Percentiles rank a stretch among this genome's conserved stretches.
phyloP scores from a whole-genome alignment of 345 rosid species.

The Syzygium aromaticum region DNA sequence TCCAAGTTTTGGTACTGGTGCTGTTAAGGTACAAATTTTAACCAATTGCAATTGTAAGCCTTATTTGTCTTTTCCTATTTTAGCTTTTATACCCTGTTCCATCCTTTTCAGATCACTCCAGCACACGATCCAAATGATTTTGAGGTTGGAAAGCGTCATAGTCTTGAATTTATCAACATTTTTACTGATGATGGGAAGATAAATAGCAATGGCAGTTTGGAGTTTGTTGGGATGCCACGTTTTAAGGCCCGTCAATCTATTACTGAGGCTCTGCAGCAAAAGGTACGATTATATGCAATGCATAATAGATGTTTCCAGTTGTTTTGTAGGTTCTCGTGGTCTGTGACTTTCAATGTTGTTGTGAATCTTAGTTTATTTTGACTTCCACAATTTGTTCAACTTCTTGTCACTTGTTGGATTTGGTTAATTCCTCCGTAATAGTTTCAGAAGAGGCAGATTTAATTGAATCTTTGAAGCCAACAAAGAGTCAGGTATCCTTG shows the following conservation, averaged over 20 bases:
- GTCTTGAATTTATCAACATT: constrained; percentile 70
- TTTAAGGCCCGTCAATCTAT: constrained; percentile 84
- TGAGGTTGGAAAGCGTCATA: constrained; percentile 86
- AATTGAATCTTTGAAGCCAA: background rate
- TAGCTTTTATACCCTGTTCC: background rate
- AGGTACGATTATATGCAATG: constrained; percentile 24
- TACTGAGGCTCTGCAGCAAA: constrained; percentile 55
- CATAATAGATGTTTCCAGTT: background rate
- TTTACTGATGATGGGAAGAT: constrained; percentile 91
- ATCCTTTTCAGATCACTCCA: constrained; percentile 72
- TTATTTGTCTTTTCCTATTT: background rate
- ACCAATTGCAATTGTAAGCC: background rate
- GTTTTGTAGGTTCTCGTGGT: background rate
- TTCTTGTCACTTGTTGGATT: background rate
- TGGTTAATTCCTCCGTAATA: background rate
- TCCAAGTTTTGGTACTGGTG: constrained; percentile 92
- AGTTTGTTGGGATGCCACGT: constrained; percentile 81
- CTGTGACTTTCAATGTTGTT: background rate
- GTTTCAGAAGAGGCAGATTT: background rate
- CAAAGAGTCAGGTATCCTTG: background rate
- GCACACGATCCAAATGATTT: constrained; percentile 97
- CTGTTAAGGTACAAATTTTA: constrained; percentile 63
- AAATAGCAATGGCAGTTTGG: constrained; percentile 71
- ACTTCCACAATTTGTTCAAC: background rate
- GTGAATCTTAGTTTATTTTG: background rate